Percentiles rank a stretch among this genome's conserved stretches.
Conservation (phyloP, 192 early-diverging fungal species). For the Coemansia sp. region DNA sequence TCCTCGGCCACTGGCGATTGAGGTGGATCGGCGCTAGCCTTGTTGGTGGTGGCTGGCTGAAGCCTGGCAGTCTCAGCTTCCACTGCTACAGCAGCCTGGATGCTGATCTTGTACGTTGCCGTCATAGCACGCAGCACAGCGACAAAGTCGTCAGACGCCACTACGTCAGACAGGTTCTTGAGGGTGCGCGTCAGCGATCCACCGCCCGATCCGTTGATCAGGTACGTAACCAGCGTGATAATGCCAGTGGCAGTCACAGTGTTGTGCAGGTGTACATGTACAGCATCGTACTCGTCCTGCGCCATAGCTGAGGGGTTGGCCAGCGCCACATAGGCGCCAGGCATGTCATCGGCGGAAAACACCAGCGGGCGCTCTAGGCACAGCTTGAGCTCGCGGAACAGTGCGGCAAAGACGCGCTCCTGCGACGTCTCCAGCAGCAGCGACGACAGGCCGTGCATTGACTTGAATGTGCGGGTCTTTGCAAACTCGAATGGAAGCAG, state of each 20-base stretch:
- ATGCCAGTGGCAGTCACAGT: conserved; percentile 27
- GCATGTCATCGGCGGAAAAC: neutral
- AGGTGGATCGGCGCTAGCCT: conserved; percentile 8
- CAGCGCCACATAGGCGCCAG: conserved; percentile 24
- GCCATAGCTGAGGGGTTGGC: conserved; percentile 28
- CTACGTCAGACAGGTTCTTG: conserved; percentile 26
- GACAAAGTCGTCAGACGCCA: conserved; percentile 33
- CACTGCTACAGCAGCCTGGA: conserved; percentile 34
- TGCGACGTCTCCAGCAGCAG: conserved; percentile 47
- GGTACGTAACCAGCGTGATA: conserved; percentile 33
- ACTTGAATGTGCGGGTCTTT: conserved; percentile 50
- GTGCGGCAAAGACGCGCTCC: conserved; percentile 31
- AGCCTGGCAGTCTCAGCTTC: conserved; percentile 26
- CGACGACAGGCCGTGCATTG: conserved; percentile 44
- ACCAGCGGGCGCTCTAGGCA: conserved; percentile 15
- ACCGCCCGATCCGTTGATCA: conserved; percentile 40
- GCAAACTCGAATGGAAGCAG: conserved; percentile 50
- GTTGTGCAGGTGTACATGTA: conserved; percentile 29
- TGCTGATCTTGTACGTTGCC: conserved; percentile 12
- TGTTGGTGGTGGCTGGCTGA: conserved; percentile 3
- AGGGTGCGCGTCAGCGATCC: conserved; percentile 36
- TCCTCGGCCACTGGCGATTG: conserved; percentile 12
- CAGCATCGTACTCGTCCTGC: conserved; percentile 13
- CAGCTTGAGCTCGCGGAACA: conserved; percentile 34
- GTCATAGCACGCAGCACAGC: conserved; percentile 17